Evolutionary conservation across 495 filamentous ascomycete genomes (phyloP), one percentile per base, ranked within the genome.

Genomic region (Penicillium canescens): DNA sequence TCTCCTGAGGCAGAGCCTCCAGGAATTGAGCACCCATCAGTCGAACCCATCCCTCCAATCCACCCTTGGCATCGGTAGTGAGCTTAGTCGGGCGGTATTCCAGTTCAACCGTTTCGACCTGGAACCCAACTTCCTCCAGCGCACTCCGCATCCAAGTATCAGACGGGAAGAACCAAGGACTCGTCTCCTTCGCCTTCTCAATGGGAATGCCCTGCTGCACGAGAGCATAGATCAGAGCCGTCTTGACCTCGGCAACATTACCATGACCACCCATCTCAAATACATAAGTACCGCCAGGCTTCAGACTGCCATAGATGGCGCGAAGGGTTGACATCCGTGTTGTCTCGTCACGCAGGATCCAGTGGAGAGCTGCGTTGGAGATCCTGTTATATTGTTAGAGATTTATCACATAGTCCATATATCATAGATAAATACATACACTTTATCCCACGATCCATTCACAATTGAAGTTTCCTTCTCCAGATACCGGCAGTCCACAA

Each of bases 341-440:
- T 0, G 56, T 38, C 3, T 70, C 52, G 36, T 77, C 70, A 0
- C 75, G 67, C 18, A 92, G 76, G 61, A 93, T 85, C 89, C 89
- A 93, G 70, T 92, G 88, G 37, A 92, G 67, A 0, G 89, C 89
- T 0, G 89, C 89, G 60, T 92, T 92, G 37, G 85, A 89, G 65
- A 92, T 56, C 7, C 69, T 72, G 33, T 20, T 5, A n/a, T 11
- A 5, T 2, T 23, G 24, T 55, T 39, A 60, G 42, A 41, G 13
- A 33, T 21, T 23, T 4, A 14, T 23, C 9, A 8, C 7, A 14
- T n/a, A 13, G 35, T 11, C 3, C 16, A 16, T 16, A 1, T 14
- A 35, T 5, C 7, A 34, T 37, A 11, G 42, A 28, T n/a, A 12
- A 42, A 31, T 7, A 14, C 52, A 44, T 57, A 69, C 55, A 88